Evolutionary conservation across 1,284 basidiomycete species (phyloP).

Genomic region (Sporisorium scitamineum): DNA sequence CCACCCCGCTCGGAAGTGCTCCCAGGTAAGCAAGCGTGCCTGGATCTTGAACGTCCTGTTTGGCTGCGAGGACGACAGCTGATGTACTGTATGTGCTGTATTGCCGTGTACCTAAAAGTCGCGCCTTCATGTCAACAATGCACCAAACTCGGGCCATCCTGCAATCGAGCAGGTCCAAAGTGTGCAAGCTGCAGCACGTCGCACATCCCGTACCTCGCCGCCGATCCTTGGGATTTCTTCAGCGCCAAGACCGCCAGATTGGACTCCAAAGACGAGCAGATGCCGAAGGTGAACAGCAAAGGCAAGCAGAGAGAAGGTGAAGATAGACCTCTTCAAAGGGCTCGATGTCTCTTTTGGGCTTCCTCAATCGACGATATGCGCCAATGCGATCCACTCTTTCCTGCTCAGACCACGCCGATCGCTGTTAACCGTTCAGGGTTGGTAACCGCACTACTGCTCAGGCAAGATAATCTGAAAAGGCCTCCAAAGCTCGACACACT

Average conservation of each 20-base stretch:
- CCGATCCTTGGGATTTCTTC: not conserved
- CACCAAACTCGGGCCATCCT: not conserved
- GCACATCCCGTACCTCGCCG: not conserved
- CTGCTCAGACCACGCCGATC: not conserved
- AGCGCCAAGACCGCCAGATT: constrained; percentile 1
- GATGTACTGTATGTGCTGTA: not conserved
- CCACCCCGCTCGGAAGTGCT: constrained; percentile 7
- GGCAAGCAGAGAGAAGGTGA: not conserved
- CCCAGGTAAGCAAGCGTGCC: constrained; percentile 4
- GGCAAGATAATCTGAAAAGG: not conserved
- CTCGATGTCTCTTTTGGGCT: constrained; percentile 20
- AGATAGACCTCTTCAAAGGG: not conserved
- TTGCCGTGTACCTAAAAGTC: too few species aligned
- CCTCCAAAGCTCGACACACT: not conserved
- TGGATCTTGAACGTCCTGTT: not conserved
- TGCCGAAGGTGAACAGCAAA: not conserved
- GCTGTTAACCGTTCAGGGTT: constrained; percentile 8
- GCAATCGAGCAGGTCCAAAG: constrained; percentile 8
- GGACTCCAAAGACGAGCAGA: not conserved
- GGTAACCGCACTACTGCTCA: constrained; percentile 15
- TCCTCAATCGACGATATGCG: constrained; percentile 27
- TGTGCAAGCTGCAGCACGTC: not conserved
- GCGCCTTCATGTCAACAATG: constrained; percentile 9
- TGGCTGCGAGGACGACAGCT: not conserved
- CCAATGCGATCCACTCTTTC: constrained; percentile 28